These are phyloP conservation scores for Aureobasidium sp. DNA, from an alignment of 2,329 filamentous ascomycete species.

Conservation along the genomic window DNA sequence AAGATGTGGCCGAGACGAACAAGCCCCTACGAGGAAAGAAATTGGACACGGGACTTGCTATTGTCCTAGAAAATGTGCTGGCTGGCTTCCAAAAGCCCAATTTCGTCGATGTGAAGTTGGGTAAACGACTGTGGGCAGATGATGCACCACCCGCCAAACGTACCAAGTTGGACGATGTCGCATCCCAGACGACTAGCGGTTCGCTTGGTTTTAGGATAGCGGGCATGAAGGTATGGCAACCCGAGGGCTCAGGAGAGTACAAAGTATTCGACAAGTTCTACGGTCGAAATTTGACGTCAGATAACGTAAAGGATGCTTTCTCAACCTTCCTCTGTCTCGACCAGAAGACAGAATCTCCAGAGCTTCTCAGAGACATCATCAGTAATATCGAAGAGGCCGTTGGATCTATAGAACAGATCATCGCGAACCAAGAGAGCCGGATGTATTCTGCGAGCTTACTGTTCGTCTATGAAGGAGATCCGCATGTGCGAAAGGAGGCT, in stretches of 20 bases:
- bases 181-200: constrained; percentile 49
- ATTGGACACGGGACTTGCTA: constrained; percentile 65
- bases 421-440: constrained; percentile 54
- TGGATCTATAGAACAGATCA: constrained; percentile 44
- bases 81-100: constrained; percentile 76
- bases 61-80: constrained; percentile 79
- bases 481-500: constrained; percentile 37
- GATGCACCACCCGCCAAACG: constrained; percentile 50
- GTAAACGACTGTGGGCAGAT: constrained; percentile 77
- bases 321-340: constrained; percentile 46
- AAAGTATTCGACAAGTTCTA: constrained; percentile 59
- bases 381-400: constrained; percentile 33
- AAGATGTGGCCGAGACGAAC: constrained; percentile 6
- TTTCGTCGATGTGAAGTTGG: constrained; percentile 88
- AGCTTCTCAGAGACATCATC: constrained; percentile 36
- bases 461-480: constrained; percentile 58
- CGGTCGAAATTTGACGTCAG: constrained; percentile 47
- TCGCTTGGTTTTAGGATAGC: constrained; percentile 56
- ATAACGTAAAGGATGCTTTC: constrained; percentile 50
- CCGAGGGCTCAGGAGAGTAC: constrained; percentile 28
- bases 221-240: constrained; percentile 53
- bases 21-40: constrained; percentile 46
- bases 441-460: constrained; percentile 61
- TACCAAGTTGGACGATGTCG: constrained; percentile 49
- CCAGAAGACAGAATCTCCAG: constrained; percentile 21